Conservation (phyloP, 352 stramenopile species). For the Pythium aphanidermatum region DNA sequence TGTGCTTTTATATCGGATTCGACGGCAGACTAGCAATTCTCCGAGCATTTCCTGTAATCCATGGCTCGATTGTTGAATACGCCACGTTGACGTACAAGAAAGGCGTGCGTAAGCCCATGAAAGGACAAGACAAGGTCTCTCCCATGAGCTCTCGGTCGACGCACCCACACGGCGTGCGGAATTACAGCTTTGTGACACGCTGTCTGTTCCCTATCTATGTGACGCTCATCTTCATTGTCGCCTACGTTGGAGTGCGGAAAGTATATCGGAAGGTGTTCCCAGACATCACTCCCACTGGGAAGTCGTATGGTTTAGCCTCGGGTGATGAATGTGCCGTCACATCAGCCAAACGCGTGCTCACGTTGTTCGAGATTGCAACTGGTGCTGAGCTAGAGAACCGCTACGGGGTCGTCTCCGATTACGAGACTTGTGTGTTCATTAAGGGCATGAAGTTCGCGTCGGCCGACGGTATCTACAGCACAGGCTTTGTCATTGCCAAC, state of each 20-base stretch:
- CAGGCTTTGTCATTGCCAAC: conserved; percentile 31
- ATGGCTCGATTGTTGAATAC: background rate
- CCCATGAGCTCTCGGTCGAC: conserved; percentile 15
- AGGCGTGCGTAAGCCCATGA: background rate
- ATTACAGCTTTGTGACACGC: background rate
- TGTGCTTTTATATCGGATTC: conserved; percentile 16
- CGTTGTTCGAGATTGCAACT: conserved; percentile 23
- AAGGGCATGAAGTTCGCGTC: conserved; percentile 28
- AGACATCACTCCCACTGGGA: no score
- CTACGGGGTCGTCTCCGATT: conserved; percentile 20
- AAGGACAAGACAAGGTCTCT: conserved; percentile 18
- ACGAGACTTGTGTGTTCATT: conserved; percentile 27
- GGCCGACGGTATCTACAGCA: conserved; percentile 25
- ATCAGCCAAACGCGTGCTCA: no score
- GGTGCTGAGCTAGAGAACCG: conserved; percentile 20
- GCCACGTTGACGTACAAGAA: background rate
- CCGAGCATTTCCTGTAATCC: background rate
- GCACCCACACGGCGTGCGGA: background rate
- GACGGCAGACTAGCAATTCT: conserved; percentile 6
- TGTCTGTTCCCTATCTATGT: conserved; percentile 5
- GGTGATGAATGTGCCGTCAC: no score
- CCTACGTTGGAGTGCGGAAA: conserved; percentile 14
- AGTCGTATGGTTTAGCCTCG: no score
- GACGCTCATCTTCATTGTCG: conserved; percentile 10
- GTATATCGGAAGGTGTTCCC: conserved; percentile 13